A percentile compares a stretch with the other conserved stretches of the same genome.
Conservation (phyloP, 495 filamentous ascomycete species). For the Ascodesmis nigricans region DNA sequence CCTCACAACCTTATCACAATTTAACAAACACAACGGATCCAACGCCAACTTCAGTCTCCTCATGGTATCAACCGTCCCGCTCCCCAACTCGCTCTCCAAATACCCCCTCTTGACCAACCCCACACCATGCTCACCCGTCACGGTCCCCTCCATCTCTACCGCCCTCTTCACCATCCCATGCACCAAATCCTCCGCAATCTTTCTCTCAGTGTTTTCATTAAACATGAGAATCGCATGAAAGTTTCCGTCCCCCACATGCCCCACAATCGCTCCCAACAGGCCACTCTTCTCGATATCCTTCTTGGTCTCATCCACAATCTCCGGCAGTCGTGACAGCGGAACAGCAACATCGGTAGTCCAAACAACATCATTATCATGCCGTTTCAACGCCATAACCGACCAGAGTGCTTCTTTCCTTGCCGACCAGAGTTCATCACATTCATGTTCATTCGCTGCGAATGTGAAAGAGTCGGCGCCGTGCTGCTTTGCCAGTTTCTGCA, state of each 20-base stretch:
- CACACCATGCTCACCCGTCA: slow-evolving; percentile 66
- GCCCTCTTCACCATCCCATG: slow-evolving; percentile 69
- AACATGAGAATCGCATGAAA: slow-evolving; percentile 64
- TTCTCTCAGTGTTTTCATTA: slow-evolving; percentile 36
- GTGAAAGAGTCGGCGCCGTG: slow-evolving; percentile 49
- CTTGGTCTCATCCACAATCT: slow-evolving; percentile 64
- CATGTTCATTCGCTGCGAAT: slow-evolving; percentile 46
- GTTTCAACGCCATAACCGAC: slow-evolving; percentile 39
- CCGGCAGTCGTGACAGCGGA: slow-evolving; percentile 45
- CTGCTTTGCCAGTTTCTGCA: slow-evolving; percentile 39
- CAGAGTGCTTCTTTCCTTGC: slow-evolving; percentile 76
- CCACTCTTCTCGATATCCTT: slow-evolving; percentile 43
- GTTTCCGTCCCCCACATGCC: slow-evolving; percentile 68
- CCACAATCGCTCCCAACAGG: slow-evolving; percentile 50
- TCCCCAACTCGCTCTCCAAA: slow-evolving; percentile 48
- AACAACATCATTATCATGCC: slow-evolving; percentile 38
- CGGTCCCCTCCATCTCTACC: slow-evolving; percentile 62
- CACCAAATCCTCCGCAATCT: slow-evolving; percentile 44
- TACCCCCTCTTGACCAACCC: slow-evolving; percentile 68
- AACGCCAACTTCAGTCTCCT: slow-evolving; percentile 54
- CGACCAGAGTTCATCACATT: slow-evolving; percentile 63
- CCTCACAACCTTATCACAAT: slow-evolving; percentile 62
- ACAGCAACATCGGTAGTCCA: slow-evolving; percentile 78
- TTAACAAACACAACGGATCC: slow-evolving; percentile 55
- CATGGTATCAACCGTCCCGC: slow-evolving; percentile 56